Conservation (phyloP, 2,329 filamentous ascomycete species). For the Xylariaceae sp. region DNA sequence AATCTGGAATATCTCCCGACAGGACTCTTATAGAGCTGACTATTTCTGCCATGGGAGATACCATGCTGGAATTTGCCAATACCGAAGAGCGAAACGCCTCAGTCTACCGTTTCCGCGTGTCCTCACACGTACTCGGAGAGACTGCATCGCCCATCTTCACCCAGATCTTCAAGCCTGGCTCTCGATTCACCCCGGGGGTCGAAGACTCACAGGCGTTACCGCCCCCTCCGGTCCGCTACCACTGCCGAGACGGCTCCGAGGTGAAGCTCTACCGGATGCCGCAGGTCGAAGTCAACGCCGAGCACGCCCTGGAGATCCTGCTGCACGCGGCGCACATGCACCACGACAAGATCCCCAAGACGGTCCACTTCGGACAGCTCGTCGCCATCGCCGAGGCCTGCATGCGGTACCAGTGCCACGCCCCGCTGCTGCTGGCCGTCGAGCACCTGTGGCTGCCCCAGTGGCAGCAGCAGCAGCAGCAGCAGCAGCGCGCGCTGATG, state of each 20-base stretch:
- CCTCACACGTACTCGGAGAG: conserved; percentile 41
- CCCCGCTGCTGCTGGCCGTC: conserved; percentile 41
- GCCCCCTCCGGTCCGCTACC: conserved; percentile 26
- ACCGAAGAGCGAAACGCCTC: conserved; percentile 27
- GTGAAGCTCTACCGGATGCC: conserved; percentile 45
- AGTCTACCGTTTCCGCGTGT: conserved; percentile 42
- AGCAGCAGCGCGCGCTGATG: conserved; percentile 20
- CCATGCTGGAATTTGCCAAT: conserved; percentile 45
- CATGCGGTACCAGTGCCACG: conserved; percentile 42
- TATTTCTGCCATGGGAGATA: conserved; percentile 39
- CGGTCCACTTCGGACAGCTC: conserved; percentile 40
- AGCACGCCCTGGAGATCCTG: conserved; percentile 36
- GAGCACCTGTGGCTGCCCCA: conserved; percentile 45
- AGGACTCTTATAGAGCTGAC: conserved; percentile 33
- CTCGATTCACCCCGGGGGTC: conserved; percentile 25
- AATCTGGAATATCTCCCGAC: conserved; percentile 33
- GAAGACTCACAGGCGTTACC: conserved; percentile 21
- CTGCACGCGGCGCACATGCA: conserved; percentile 45
- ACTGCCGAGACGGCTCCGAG: conserved; percentile 29
- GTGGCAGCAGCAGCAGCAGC: too few relatives aligned
- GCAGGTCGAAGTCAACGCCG: conserved; percentile 37
- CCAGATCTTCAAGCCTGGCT: conserved; percentile 32
- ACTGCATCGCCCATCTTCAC: conserved; percentile 44
- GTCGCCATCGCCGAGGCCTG: conserved; percentile 45
- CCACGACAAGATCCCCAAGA: conserved; percentile 35